Base-by-base conservation (phyloP, 352 stramenopile species). In the Elongisporangium undulatum region DNA sequence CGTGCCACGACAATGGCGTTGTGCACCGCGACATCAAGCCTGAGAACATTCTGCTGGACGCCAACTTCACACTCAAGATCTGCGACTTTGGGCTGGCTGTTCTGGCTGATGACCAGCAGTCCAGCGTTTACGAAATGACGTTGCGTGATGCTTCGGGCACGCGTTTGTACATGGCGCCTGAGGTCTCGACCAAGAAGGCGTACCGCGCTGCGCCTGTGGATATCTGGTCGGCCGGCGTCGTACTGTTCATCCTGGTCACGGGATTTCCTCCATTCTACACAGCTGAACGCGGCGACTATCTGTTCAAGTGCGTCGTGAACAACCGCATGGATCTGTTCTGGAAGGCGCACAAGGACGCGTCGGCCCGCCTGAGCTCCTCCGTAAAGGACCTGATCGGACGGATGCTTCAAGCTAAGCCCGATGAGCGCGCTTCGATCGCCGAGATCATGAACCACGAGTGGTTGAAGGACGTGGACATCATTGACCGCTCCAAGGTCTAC, bases 61-160 rank as follows among this genome's bases (percentile, higher is more conserved):
- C 74, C 20, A 67, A 81, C 21, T 88, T 82, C 63, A 77, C 72
- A 9, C 70, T 98, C 61, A 98, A 98, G 63, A 67, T 98, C 9
- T 94, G 86, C 19, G 94, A 98, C 65, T 98, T 98, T 81, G 94
- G 94, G 6, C 74, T 98, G 2, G 92, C 91, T 8, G 90, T 94
- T 45, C 87, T 84, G 56, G 82, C 62, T 53, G 69, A 68, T 20
- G 69, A 77, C 50, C 26, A 34, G 8, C 4, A 34, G 4, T 34
- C 26, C 26, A 34, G 26, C 8, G 26, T 34, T 34, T 34, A 34
- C 8, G 26, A 34, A 4, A 49, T 73, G 0, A 56, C 70, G 52
- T 63, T 77, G 19, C 58, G 56, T 45, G 78, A 92, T 26, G 72
- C 91, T 39, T 92, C 85, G 60, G 90, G 90, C 24, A 96, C 87